Base-by-base conservation (phyloP, 2,329 filamentous ascomycete genomes). In the Colletotrichum viniferum region DNA sequence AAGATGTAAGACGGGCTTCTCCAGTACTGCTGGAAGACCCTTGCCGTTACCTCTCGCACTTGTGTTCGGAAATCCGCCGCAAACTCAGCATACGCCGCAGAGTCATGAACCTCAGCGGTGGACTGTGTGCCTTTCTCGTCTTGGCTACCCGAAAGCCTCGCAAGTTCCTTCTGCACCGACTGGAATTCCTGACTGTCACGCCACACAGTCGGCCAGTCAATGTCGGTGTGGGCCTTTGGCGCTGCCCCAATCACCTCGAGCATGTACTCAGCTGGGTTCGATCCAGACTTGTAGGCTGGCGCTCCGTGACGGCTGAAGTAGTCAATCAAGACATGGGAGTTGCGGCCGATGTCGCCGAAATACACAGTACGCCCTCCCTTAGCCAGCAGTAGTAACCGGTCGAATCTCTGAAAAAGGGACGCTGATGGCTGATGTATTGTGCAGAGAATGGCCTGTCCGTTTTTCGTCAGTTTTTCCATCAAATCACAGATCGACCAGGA, bases 21-120 rank as follows among this genome's bases (percentile, higher is more conserved):
- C 94, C 94, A 96, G 86, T 95, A 95, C 82, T 96, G 94, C 79
- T 94, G 88, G 83, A 95, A 95, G 9, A 95, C 91, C 77, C 94
- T 92, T 56, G 87, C 81, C 10, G 89, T 89, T 48, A 93, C 92
- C 76, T 92, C 87, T 32, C 83, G 85, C 9, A 95, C 83, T 79
- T 96, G 94, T 9, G 85, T 79, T 3, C 69, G 78, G 79, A 95
- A 93, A 0, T 93, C 90, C 30, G 93, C 93, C 1, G 94, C 94
- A 77, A 95, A 95, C 34, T 74, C 71, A 21, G 52, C 36, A 7
- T 74, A 65, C 10, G 60, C 52, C 2, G 28, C 70, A 10, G 43
- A 21, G 7, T 74, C 67, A 8, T 65, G 26, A 26, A 16, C 34
- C 10, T 48, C 43, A 1, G 58, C 24, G 26, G 4, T 52, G 16